phyloP scores from a whole-genome alignment of 441 rosid species.

The Jatropha podagrica region DNA sequence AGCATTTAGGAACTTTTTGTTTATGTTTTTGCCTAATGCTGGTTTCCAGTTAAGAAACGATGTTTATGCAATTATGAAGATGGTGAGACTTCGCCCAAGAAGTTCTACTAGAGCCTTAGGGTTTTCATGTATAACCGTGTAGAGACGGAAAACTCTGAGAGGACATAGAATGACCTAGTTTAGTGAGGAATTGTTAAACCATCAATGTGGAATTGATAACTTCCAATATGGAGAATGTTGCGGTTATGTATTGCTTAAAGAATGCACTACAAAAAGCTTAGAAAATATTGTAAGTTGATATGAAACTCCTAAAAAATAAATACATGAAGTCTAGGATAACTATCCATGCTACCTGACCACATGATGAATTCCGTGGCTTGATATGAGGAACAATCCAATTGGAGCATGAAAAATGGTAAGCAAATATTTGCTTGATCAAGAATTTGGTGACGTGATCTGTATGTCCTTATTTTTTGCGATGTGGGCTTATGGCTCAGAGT shows the following conservation, averaged over 20 bases:
- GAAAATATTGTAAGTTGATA: too few species aligned
- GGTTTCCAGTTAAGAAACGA: background rate
- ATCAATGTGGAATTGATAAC: background rate
- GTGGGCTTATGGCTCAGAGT: background rate
- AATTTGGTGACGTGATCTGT: background rate
- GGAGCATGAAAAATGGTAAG: background rate
- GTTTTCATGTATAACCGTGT: background rate
- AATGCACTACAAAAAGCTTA: too few species aligned
- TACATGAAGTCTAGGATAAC: background rate
- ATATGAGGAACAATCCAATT: background rate
- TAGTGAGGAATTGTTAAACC: too few species aligned
- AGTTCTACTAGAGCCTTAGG: background rate
- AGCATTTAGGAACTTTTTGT: too few species aligned
- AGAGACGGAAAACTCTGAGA: background rate
- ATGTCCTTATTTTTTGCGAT: background rate
- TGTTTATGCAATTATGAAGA: background rate
- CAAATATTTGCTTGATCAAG: background rate
- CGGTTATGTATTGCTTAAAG: background rate
- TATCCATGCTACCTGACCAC: background rate
- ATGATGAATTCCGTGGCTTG: background rate
- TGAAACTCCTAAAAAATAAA: too few species aligned
- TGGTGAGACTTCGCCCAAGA: background rate
- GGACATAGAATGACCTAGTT: too few species aligned
- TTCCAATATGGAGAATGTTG: background rate
- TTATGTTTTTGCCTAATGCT: background rate